phyloP scores from a whole-genome alignment of 2,329 filamentous ascomycete genomes.

The Verticillium nonalfalfae region DNA sequence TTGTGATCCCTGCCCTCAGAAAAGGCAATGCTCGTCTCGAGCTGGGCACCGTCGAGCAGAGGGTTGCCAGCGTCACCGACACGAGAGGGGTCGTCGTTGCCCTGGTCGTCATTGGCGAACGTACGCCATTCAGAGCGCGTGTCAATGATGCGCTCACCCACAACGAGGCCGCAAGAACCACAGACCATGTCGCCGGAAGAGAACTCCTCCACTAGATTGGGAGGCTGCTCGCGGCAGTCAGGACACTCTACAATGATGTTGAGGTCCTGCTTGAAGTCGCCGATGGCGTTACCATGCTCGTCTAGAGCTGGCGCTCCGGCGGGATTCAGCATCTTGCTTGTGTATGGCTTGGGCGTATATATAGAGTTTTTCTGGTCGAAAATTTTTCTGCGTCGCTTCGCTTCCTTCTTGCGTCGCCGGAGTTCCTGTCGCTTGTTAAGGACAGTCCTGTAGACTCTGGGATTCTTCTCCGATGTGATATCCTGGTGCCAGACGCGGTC shows the following conservation, averaged over 20 bases:
- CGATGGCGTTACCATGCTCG: constrained; percentile 8
- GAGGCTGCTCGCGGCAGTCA: constrained; percentile 88
- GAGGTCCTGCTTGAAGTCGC: constrained; percentile 71
- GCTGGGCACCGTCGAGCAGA: constrained; percentile 82
- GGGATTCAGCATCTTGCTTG: constrained; percentile 39
- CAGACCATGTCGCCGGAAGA: constrained; percentile 91
- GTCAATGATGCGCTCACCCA: constrained; percentile 88
- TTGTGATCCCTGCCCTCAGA: constrained; percentile 65
- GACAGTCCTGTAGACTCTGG: constrained; percentile 16
- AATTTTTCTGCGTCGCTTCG: constrained; percentile 27
- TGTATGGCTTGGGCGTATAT: constrained; percentile 33
- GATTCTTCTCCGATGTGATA: constrained; percentile 7
- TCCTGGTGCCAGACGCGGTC: constrained; percentile 28
- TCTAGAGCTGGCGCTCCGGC: constrained; percentile 15
- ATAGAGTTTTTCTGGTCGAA: constrained; percentile 35
- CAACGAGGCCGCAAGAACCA: constrained; percentile 81
- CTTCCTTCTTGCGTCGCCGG: constrained; percentile 24
- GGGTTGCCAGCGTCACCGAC: constrained; percentile 91
- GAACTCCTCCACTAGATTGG: constrained; percentile 88
- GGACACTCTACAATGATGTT: constrained; percentile 80
- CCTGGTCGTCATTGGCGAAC: constrained; percentile 96
- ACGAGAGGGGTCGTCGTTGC: constrained; percentile 94
- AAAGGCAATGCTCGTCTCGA: constrained; percentile 82
- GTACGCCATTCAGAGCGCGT: constrained; percentile 98
- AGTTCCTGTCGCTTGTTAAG: constrained; percentile 25